Conservation (phyloP, 495 filamentous ascomycete genomes). For the Lophiostoma macrostomum region DNA sequence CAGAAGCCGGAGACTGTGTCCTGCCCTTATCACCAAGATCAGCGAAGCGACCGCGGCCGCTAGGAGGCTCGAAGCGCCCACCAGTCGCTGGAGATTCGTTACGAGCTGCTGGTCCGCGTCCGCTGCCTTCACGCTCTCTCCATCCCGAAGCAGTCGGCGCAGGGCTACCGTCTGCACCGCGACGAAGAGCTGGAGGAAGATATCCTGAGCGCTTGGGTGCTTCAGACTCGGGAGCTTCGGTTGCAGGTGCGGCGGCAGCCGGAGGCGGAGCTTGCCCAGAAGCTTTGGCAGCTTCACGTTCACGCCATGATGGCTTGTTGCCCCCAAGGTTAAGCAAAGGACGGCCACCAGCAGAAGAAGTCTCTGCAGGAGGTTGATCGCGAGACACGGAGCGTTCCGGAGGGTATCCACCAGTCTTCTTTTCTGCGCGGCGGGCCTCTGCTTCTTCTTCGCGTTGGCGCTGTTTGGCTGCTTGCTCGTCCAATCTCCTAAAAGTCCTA, state of each 20-base stretch:
- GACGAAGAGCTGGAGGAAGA: slow-evolving; percentile 40
- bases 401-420: slow-evolving; percentile 40
- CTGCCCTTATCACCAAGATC: slow-evolving; percentile 23
- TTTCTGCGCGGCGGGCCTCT: slow-evolving; percentile 51
- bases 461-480: slow-evolving; percentile 63
- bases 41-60: slow-evolving; percentile 19
- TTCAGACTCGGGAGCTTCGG: slow-evolving; percentile 34
- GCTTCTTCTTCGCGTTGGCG: slow-evolving; percentile 68
- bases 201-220: slow-evolving; percentile 25
- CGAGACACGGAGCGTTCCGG: slow-evolving; percentile 40
- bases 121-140: slow-evolving; percentile 32
- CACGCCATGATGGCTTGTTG: slow-evolving; percentile 71
- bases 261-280: slow-evolving; percentile 26
- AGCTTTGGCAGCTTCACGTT: slow-evolving; percentile 69
- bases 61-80: slow-evolving; percentile 26
- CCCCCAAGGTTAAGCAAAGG: slow-evolving; percentile 64
- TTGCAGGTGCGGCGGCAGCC: slow-evolving; percentile 20
- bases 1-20: slow-evolving; percentile 28
- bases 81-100: slow-evolving; percentile 37
- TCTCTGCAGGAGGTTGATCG: slow-evolving; percentile 27
- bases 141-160: slow-evolving; percentile 21
- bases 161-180: slow-evolving; percentile 25
- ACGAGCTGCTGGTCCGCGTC: slow-evolving; percentile 24
- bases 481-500: slow-evolving; percentile 52
- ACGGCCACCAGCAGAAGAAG: slow-evolving; percentile 50